phyloP scores from a whole-genome alignment of 2,329 filamentous ascomycete species.

The Ophiostoma angusticollis region DNA sequence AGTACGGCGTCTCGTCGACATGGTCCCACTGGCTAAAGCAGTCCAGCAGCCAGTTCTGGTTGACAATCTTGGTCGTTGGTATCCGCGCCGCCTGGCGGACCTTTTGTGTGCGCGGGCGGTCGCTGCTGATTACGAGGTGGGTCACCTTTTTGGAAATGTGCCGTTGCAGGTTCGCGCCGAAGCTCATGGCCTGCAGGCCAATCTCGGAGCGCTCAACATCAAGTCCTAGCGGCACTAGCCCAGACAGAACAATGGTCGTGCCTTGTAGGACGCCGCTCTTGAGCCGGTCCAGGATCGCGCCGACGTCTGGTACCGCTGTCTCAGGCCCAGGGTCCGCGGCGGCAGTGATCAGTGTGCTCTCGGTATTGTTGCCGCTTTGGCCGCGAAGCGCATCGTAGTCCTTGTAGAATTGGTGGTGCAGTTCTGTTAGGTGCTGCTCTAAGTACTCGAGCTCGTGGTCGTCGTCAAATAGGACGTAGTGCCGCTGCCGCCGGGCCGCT shows the following conservation, averaged over 20 bases:
- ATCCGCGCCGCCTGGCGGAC: slow-evolving; percentile 75
- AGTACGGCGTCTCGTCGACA: slow-evolving; percentile 65
- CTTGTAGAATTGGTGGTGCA: slow-evolving; percentile 73
- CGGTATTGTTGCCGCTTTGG: slow-evolving; percentile 21
- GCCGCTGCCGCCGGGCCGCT: slow-evolving; percentile 40
- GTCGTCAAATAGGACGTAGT: slow-evolving; percentile 75
- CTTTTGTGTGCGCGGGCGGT: slow-evolving; percentile 72
- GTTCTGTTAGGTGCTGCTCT: slow-evolving; percentile 57
- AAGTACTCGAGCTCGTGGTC: slow-evolving; percentile 71
- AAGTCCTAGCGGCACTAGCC: slow-evolving; percentile 71
- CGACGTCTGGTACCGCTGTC: slow-evolving; percentile 72
- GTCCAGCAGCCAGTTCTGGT: slow-evolving; percentile 76
- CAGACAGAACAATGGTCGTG: slow-evolving; percentile 74
- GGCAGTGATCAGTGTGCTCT: too few species aligned
- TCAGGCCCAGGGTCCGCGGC: too few species aligned
- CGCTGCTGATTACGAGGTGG: slow-evolving; percentile 59
- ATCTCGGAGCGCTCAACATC: slow-evolving; percentile 75
- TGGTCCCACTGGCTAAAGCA: slow-evolving; percentile 75
- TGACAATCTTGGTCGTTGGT: slow-evolving; percentile 77
- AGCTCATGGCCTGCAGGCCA: slow-evolving; percentile 72
- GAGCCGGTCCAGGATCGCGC: slow-evolving; percentile 67
- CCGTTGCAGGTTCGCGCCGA: slow-evolving; percentile 56
- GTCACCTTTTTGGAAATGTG: slow-evolving; percentile 52
- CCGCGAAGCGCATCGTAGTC: slow-evolving; percentile 53
- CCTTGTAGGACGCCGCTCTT: slow-evolving; percentile 65